phyloP scores from a whole-genome alignment of 495 filamentous ascomycete genomes.

The Annulohypoxylon maeteangense region DNA sequence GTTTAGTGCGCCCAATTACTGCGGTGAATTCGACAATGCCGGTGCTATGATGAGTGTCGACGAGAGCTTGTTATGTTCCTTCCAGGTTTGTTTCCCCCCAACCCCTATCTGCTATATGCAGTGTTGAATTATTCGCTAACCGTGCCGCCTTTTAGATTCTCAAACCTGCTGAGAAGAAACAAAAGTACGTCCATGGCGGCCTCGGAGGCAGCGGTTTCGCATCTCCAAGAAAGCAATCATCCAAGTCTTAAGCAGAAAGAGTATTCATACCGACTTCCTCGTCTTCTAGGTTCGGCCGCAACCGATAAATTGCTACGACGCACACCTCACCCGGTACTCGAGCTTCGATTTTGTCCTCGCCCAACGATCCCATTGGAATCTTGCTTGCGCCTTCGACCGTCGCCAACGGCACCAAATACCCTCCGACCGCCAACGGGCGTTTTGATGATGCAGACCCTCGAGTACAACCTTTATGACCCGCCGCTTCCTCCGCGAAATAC shows the following conservation, averaged over 20 bases:
- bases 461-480: slow-evolving; percentile 40
- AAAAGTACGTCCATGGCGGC: slow-evolving; percentile 98
- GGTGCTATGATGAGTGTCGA: slow-evolving; percentile 99
- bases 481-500: slow-evolving; percentile 28
- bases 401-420: slow-evolving; percentile 14
- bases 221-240: slow-evolving; percentile 85
- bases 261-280: slow-evolving; percentile 80
- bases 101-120: background rate
- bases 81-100: slow-evolving; percentile 77
- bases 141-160: slow-evolving; percentile 73
- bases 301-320: slow-evolving; percentile 69
- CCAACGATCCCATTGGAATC: slow-evolving; percentile 38
- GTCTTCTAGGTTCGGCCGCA: slow-evolving; percentile 94
- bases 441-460: slow-evolving; percentile 37
- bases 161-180: slow-evolving; percentile 99
- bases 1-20: slow-evolving; percentile 99
- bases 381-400: slow-evolving; percentile 11
- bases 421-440: slow-evolving; percentile 36
- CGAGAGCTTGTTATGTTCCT: slow-evolving; percentile 96
- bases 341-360: slow-evolving; percentile 45
- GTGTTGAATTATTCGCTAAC: slow-evolving; percentile 14
- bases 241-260: slow-evolving; percentile 79
- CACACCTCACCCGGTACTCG: slow-evolving; percentile 37
- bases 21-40: slow-evolving; percentile 99
- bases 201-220: slow-evolving; percentile 87